These are phyloP conservation scores for Evernia prunastri DNA, from an alignment of 495 filamentous ascomycete species.

Conservation along the genomic window DNA sequence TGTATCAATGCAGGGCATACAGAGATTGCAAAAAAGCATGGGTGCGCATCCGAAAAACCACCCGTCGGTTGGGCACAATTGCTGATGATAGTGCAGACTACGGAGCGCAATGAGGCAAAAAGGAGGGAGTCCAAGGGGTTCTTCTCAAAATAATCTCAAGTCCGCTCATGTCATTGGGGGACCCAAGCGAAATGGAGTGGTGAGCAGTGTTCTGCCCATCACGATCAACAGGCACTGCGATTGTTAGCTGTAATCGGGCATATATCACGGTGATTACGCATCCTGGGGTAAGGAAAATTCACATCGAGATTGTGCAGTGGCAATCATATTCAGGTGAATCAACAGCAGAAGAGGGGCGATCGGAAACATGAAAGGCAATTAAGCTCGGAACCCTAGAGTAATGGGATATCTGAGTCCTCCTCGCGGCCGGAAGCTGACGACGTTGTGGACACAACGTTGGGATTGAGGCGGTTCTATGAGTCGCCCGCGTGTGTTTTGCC, in stretches of 20 bases:
- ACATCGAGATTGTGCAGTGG: not conserved
- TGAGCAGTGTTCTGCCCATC: not conserved
- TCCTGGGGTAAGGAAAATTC: not conserved
- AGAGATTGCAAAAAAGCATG: conserved; percentile 91
- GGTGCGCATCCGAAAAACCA: conserved; percentile 42
- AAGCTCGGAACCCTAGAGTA: not conserved
- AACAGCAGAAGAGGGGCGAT: not conserved
- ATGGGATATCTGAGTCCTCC: too few relatives aligned
- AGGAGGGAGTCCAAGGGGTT: conserved; percentile 26
- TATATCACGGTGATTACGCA: conserved; percentile 5
- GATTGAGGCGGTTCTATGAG: not conserved
- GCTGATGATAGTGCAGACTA: conserved; percentile 34
- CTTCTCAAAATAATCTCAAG: conserved; percentile 5
- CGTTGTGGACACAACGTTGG: not conserved
- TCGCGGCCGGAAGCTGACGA: not conserved
- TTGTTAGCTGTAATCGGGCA: conserved; percentile 12
- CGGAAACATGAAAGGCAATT: not conserved
- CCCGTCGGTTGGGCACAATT: conserved; percentile 1
- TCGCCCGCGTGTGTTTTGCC: not conserved
- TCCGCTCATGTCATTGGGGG: not conserved
- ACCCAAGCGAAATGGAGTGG: not conserved
- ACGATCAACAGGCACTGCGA: conserved; percentile 3
- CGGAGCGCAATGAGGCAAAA: conserved; percentile 47
- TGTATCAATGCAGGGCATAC: conserved; percentile 59
- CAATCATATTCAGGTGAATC: not conserved